Base-by-base conservation (phyloP, 129 eudicot genomes). In the Escallonia herrerae region DNA sequence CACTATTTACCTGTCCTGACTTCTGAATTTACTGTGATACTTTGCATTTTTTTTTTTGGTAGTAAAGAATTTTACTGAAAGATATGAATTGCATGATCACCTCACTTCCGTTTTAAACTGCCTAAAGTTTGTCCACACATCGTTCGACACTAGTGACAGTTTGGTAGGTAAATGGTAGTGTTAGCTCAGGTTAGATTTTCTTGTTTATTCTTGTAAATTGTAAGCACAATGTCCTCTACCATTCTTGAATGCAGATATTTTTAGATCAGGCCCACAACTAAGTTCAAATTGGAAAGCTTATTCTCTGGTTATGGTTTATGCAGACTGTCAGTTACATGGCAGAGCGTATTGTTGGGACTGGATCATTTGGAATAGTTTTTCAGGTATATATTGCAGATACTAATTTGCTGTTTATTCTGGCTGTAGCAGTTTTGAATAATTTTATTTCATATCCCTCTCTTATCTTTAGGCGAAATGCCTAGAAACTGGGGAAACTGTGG, bases 281-380 rank as follows among this genome's bases (percentile, higher is more conserved):
- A 8, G 33, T 69, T 3, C 4, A 22, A 58, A 43, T 14, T 12
- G 15, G 54, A 11, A 33, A 22, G 15, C 71, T 56, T 37, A 22
- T 39, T 12, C 6, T n/a, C 2, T 65, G 41, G 54, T 59, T 66
- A 38, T 47, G 57, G 64, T 76, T 86, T 6, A 11, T 76, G 68
- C 84, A 93, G 99, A 89, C 96, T 2, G 83, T 93, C 55, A 89
- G 89, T 72, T 93, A 93, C 84, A 89, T 93, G 99, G 95, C 96
- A 14, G 99, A 93, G 75, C 84, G 96, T 48, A 76, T 93, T 8
- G 99, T 89, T 11, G 99, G 99, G 62, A 85, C 83, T n/a, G 96
- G 99, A 73, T 93, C 99, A 42, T 93, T 93, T 74, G 99, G 99
- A 69, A 72, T 88, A 13, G 96, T 93, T 48, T 93, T 88, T 61